These are phyloP conservation scores for Globisporangium paddicum DNA, from an alignment of 352 stramenopile genomes.

Conservation along the genomic window DNA sequence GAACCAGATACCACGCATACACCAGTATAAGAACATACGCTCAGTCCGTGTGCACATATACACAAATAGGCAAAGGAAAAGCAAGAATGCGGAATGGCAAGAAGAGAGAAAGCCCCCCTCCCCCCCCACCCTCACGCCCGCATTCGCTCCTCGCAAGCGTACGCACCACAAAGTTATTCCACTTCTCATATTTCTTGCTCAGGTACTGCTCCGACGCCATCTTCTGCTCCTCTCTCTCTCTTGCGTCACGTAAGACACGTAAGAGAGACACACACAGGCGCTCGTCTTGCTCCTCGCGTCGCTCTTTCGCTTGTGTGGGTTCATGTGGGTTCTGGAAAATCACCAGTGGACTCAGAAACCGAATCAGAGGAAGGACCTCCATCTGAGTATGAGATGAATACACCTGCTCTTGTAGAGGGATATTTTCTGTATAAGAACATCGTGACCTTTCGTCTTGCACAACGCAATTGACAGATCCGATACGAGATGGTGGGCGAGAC, in stretches of 20 bases:
- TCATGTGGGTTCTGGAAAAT: constrained; percentile 19
- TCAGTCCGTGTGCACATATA: no score
- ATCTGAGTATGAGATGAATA: neutral
- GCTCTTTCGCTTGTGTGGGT: constrained; percentile 1
- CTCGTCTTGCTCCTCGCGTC: neutral
- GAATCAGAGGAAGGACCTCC: neutral
- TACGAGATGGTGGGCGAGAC: neutral
- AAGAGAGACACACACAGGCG: constrained; percentile 3
- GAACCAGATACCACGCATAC: no score
- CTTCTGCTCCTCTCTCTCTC: neutral
- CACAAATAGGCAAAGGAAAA: no score
- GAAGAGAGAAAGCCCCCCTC: no score
- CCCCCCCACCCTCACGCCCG: no score
- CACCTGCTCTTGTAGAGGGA: neutral
- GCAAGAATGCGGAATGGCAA: neutral
- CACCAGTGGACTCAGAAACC: neutral
- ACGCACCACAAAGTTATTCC: constrained; percentile 78
- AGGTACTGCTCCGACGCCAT: constrained; percentile 68
- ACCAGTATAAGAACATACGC: no score
- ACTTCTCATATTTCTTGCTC: constrained; percentile 88
- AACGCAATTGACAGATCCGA: neutral
- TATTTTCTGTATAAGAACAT: constrained; percentile 5
- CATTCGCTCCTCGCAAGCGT: no score
- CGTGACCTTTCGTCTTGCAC: constrained; percentile 12
- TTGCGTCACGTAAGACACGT: no score